phyloP scores from a whole-genome alignment of 2,329 filamentous ascomycete genomes.

The Epichloe uncinata region DNA sequence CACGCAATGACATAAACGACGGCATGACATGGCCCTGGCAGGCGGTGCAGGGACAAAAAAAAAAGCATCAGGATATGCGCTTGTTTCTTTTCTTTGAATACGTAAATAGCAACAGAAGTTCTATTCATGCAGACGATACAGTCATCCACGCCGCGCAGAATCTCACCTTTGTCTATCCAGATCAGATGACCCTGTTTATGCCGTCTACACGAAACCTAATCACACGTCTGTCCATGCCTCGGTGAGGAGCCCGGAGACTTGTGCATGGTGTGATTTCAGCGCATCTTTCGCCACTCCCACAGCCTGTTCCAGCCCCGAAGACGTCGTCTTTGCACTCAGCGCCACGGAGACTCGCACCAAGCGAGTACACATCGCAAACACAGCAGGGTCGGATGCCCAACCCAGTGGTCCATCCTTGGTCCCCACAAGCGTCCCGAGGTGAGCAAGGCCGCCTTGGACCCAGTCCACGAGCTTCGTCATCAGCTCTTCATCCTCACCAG shows the following conservation, averaged over 20 bases:
- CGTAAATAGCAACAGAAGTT: too few relatives aligned
- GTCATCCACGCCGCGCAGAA: too few relatives aligned
- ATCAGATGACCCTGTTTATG: background rate
- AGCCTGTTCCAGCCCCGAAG: conserved; percentile 5
- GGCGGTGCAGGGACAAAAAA: too few relatives aligned
- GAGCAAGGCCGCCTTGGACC: conserved; percentile 34
- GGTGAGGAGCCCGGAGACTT: conserved; percentile 18
- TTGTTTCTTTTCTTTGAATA: too few relatives aligned
- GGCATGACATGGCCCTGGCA: background rate
- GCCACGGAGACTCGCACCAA: conserved; percentile 28
- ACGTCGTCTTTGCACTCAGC: conserved; percentile 13
- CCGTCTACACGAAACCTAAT: background rate
- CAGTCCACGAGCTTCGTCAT: conserved; percentile 28
- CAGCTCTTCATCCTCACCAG: conserved; percentile 14
- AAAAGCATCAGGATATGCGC: too few relatives aligned
- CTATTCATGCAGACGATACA: too few relatives aligned
- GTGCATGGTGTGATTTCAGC: conserved; percentile 1
- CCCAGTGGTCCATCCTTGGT: conserved; percentile 54
- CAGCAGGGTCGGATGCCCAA: conserved; percentile 54
- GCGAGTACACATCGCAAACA: conserved; percentile 47
- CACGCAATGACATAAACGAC: background rate
- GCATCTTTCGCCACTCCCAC: conserved; percentile 4
- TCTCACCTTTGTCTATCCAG: background rate
- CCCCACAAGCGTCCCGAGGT: conserved; percentile 21
- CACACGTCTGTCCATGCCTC: conserved; percentile 5